Conservation (phyloP, 2,329 filamentous ascomycete genomes). For the Cladophialophora carrionii region DNA sequence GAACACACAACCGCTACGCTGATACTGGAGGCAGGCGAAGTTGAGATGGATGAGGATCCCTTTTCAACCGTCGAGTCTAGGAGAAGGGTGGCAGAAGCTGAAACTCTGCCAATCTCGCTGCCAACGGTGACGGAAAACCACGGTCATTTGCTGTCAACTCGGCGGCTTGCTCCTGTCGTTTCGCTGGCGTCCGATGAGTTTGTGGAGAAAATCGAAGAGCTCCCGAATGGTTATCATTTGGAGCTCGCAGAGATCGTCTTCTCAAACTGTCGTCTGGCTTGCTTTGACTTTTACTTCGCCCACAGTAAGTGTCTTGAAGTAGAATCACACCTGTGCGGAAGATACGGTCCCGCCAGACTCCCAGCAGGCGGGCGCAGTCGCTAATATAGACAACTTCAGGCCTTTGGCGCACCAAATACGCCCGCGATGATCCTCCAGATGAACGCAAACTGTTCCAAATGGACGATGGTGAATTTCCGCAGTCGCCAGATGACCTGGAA, state of each 20-base stretch:
- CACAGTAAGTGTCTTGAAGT: not conserved
- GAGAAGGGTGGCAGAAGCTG: not conserved
- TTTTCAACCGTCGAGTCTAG: not conserved
- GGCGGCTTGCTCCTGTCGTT: not conserved
- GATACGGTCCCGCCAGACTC: not conserved
- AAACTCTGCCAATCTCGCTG: not conserved
- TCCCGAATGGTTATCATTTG: not conserved
- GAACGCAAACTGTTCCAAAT: slow-evolving; percentile 1
- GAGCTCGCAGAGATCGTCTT: not conserved
- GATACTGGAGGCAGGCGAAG: not conserved
- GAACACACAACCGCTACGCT: not conserved
- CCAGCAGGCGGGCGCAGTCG: not conserved
- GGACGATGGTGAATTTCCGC: not conserved
- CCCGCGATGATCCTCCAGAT: not conserved
- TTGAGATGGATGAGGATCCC: not conserved
- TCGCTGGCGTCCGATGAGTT: not conserved
- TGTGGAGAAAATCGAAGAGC: not conserved
- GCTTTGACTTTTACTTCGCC: not conserved
- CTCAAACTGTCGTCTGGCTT: slow-evolving; percentile 1
- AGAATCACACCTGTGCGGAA: not conserved
- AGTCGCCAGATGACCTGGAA: not conserved
- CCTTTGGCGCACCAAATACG: slow-evolving; percentile 1
- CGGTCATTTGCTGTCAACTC: not conserved
- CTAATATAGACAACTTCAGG: not conserved
- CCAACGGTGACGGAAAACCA: not conserved